Conservation (phyloP, 2,329 filamentous ascomycete species). For the Blastomyces emzantsi region DNA sequence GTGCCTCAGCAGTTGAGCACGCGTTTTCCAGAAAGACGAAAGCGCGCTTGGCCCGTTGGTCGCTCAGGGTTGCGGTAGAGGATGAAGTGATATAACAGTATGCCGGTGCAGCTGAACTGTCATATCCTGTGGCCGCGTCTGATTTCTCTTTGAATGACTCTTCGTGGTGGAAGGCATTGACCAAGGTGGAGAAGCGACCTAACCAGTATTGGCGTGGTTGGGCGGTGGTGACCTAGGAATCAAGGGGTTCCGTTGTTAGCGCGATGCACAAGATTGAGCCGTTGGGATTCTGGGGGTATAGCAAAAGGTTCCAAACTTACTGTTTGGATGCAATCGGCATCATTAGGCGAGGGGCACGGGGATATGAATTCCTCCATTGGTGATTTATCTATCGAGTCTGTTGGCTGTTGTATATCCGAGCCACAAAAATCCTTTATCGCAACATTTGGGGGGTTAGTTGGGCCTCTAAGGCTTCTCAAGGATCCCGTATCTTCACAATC, state of each 20-base stretch:
- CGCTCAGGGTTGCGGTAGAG: constrained; percentile 18
- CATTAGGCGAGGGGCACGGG: not conserved
- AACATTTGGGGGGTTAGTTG: not conserved
- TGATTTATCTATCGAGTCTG: not conserved
- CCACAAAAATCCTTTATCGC: not conserved
- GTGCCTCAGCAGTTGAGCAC: constrained; percentile 30
- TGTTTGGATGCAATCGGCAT: not conserved
- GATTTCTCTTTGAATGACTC: constrained; percentile 25
- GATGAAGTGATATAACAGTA: constrained; percentile 15
- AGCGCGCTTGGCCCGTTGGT: constrained; percentile 24
- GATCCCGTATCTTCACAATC: not conserved
- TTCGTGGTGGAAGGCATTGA: constrained; percentile 26
- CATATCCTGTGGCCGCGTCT: constrained; percentile 22
- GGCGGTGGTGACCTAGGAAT: constrained; percentile 19
- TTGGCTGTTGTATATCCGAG: not conserved
- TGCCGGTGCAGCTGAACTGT: constrained; percentile 10
- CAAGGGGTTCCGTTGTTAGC: not conserved
- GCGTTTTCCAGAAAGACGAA: constrained; percentile 28
- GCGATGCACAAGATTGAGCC: not conserved
- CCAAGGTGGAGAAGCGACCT: constrained; percentile 25
- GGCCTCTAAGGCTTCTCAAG: too few relatives aligned
- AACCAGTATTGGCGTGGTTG: constrained; percentile 26
- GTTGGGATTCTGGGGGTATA: not conserved
- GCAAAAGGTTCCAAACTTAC: not conserved
- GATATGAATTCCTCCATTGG: not conserved